Base-by-base conservation (phyloP, 805 yeast genomes). In the Wickerhamiella slavikovae region DNA sequence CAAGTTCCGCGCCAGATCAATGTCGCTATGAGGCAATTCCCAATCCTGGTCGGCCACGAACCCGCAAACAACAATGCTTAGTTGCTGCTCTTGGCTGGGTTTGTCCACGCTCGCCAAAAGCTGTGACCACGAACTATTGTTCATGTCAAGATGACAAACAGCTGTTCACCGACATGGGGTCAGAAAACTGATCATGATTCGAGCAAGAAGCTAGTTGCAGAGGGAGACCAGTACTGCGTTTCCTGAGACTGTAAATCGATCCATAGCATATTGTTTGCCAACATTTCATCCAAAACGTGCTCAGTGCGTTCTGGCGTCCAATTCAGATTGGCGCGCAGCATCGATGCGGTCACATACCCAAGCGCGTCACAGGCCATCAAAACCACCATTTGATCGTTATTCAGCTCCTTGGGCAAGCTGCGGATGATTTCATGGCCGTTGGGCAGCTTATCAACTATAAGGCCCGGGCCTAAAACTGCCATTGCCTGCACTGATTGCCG, bases 211-310 rank as follows among this genome's bases (percentile, higher is more conserved):
- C n/a, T n/a, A n/a, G 10, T 18, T 6, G 21, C 6, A 18, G 21
- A 18, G 7, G 57, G 57, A 3, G 46, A 35, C 60, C 60, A 55
- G 38, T 49, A 55, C 33, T 41, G 45, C 3, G 41, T 36, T 21
- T 54, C 55, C 10, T 24, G 22, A 3, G 39, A 52, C 38, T 54
- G 58, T 5, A 23, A 32, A 46, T 83, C 96, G 1, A 82, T 54
- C 98, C 98, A 85, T 10, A 85, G 53, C 31, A 80, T 58, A 3
- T 96, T 95, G 29, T 62, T 62, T 37, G 74, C 60, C 1, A 83
- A 74, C 79, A 85, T 70, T 27, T 76, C 85, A 22, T 76, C 72
- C 4, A 85, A 44, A 4, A 71, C 72, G 1, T 69, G 54, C 37
- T 61, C 61, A 30, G 77, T 62, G 32, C 93, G 55, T 2, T 65